Evolutionary conservation across 2,329 filamentous ascomycete genomes (phyloP).

Genomic region (Fusarium sp.): DNA sequence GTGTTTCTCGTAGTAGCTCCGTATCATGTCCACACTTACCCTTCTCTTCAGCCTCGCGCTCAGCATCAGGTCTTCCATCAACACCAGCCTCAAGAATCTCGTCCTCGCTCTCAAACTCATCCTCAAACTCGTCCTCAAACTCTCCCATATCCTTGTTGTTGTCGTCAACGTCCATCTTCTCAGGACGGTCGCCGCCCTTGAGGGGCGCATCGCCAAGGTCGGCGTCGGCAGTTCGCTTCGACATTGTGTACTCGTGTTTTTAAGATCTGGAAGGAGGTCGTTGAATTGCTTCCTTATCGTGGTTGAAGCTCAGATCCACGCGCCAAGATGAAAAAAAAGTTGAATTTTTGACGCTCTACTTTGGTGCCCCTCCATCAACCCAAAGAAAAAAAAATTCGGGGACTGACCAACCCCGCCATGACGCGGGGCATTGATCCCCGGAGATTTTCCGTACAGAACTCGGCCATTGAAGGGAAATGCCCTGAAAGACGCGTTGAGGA

Average conservation of each 20-base stretch:
- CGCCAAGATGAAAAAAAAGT: slow-evolving; percentile 27
- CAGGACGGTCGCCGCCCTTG: slow-evolving; percentile 71
- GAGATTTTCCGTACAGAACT: slow-evolving; percentile 31
- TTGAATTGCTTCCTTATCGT: not conserved
- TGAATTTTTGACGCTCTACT: slow-evolving; percentile 30
- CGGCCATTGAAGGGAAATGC: not conserved
- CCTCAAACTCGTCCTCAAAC: slow-evolving; percentile 96
- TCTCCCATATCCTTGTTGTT: slow-evolving; percentile 75
- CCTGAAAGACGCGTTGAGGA: not conserved
- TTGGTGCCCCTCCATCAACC: slow-evolving; percentile 35
- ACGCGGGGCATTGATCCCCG: slow-evolving; percentile 29
- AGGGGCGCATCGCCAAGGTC: slow-evolving; percentile 62
- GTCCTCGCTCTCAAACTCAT: slow-evolving; percentile 88
- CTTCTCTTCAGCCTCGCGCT: slow-evolving; percentile 90
- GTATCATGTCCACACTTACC: slow-evolving; percentile 43
- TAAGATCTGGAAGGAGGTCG: not conserved
- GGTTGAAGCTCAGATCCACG: not conserved
- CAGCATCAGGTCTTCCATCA: slow-evolving; percentile 90
- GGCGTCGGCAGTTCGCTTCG: slow-evolving; percentile 68
- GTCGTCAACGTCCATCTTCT: slow-evolving; percentile 75
- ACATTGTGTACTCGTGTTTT: slow-evolving; percentile 56
- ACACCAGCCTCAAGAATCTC: slow-evolving; percentile 96
- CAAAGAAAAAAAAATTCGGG: slow-evolving; percentile 30
- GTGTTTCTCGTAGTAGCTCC: not conserved
- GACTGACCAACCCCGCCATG: slow-evolving; percentile 39